Conservation (phyloP, 129 eudicot genomes). For the Pittosporum tobira region DNA sequence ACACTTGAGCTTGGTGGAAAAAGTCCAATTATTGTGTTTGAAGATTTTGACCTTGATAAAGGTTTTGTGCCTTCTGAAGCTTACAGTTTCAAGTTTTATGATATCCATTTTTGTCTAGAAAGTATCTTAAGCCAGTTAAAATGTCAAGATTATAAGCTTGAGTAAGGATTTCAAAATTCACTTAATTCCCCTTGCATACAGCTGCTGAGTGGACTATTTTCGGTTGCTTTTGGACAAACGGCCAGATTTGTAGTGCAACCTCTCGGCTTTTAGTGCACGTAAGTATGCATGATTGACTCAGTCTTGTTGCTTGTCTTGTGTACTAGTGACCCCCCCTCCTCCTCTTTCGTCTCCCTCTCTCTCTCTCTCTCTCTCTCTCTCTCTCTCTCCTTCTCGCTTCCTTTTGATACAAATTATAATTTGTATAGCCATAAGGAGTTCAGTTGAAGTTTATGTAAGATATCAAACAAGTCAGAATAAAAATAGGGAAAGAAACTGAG, state of each 20-base stretch:
- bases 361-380: too few relatives aligned
- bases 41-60: conserved; percentile 85
- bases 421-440: too few relatives aligned
- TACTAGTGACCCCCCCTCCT: too few relatives aligned
- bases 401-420: too few relatives aligned
- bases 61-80: conserved; percentile 40
- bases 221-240: conserved; percentile 99
- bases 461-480: too few relatives aligned
- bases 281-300: conserved; percentile 18
- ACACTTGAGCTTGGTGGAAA: conserved; percentile 98
- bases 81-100: background rate
- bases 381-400: too few relatives aligned
- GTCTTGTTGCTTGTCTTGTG: too few relatives aligned
- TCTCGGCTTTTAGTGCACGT: conserved; percentile 93
- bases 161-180: background rate
- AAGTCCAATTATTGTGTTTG: conserved; percentile 93
- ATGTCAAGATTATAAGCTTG: too few relatives aligned
- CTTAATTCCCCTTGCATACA: conserved; percentile 23
- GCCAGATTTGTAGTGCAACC: conserved; percentile 99
- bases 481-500: too few relatives aligned
- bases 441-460: too few relatives aligned
- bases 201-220: conserved; percentile 98
- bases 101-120: background rate
- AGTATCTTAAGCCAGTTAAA: background rate
- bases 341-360: too few relatives aligned